Evolutionary conservation across 495 filamentous ascomycete genomes (phyloP).

Genomic region (Hypoxylon intermedium): DNA sequence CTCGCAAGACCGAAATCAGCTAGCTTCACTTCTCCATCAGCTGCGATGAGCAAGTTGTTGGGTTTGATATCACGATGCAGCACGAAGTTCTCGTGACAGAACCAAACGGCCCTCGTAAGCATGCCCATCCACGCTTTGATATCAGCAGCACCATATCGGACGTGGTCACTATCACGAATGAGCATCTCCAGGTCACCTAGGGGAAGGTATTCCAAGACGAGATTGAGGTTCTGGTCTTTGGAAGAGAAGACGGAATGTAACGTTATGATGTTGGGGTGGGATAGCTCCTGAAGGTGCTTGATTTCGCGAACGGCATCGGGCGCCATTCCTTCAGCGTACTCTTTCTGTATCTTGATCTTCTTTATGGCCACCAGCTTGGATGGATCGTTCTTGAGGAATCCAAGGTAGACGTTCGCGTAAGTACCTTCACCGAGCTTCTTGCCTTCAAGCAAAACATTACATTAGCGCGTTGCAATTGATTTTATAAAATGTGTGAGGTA

Average conservation of each 20-base stretch:
- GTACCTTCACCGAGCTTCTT: constrained; percentile 95
- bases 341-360: constrained; percentile 93
- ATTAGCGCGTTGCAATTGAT: constrained; percentile 6
- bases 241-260: constrained; percentile 90
- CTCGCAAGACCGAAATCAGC: constrained; percentile 97
- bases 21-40: constrained; percentile 90
- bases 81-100: constrained; percentile 93
- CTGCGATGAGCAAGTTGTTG: constrained; percentile 94
- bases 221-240: constrained; percentile 88
- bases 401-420: constrained; percentile 93
- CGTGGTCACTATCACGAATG: constrained; percentile 77
- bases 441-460: constrained; percentile 54
- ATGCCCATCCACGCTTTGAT: constrained; percentile 99
- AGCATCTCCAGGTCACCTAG: constrained; percentile 91
- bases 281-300: constrained; percentile 92
- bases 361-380: constrained; percentile 87
- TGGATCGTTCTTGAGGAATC: constrained; percentile 73
- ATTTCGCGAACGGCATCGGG: constrained; percentile 96
- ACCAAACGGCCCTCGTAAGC: constrained; percentile 91
- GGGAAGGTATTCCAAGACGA: constrained; percentile 93
- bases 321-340: constrained; percentile 81
- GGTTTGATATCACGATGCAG: constrained; percentile 99
- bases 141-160: constrained; percentile 74
- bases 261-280: constrained; percentile 92
- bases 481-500: not conserved